phyloP scores from a whole-genome alignment of 768 basidiomycete genomes.

The Scleroderma bovista region DNA sequence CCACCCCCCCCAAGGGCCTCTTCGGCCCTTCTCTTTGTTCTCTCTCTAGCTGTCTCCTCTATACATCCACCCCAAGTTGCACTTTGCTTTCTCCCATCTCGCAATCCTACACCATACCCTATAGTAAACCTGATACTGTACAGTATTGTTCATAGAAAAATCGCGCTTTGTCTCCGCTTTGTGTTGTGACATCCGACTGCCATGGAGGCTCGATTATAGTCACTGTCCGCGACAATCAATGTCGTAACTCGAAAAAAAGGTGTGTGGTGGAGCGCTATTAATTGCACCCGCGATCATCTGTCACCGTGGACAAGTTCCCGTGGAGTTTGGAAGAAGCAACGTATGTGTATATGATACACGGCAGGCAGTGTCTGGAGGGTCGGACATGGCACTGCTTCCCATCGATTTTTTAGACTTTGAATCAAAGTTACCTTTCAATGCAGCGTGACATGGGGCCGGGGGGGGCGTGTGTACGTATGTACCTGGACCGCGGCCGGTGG shows the following conservation, averaged over 20 bases:
- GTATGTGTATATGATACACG: no score
- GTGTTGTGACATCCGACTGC: constrained; percentile 15
- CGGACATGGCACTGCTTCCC: no score
- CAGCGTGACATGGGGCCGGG: not conserved
- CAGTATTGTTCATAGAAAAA: constrained; percentile 26
- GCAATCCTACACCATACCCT: constrained; percentile 25
- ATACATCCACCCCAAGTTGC: not conserved
- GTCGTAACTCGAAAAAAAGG: no score
- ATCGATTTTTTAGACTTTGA: constrained; percentile 21
- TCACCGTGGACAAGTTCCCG: no score
- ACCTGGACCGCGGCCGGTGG: not conserved
- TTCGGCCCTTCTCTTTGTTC: not conserved
- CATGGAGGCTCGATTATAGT: no score
- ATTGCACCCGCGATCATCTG: no score
- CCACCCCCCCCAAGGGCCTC: constrained; percentile 1
- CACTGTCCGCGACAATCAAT: no score
- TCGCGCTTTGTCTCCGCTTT: constrained; percentile 5
- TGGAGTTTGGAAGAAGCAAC: no score
- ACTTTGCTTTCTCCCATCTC: constrained; percentile 20
- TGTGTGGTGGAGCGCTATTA: no score
- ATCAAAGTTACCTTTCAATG: not conserved
- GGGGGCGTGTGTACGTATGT: not conserved
- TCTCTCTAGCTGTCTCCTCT: not conserved
- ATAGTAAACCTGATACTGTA: constrained; percentile 29
- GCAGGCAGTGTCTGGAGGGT: no score